Percentiles rank a stretch among this genome's conserved stretches.
These are phyloP conservation scores for Aspergillus sergii DNA, from an alignment of 2,329 filamentous ascomycete genomes.

Conservation along the genomic window DNA sequence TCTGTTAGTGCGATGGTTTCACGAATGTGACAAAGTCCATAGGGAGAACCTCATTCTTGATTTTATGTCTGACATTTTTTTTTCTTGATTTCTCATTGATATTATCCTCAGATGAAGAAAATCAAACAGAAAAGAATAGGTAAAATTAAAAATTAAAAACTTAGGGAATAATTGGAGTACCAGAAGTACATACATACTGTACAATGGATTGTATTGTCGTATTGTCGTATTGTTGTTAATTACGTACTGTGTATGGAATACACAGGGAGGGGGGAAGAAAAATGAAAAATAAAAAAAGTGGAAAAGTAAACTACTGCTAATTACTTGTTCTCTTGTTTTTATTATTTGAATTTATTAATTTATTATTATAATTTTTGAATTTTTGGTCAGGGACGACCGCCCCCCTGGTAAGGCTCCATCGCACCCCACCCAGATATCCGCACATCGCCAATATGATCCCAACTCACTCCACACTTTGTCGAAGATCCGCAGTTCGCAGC, in stretches of 20 bases:
- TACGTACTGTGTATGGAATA: background rate
- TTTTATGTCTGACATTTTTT: background rate
- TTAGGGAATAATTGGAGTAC: background rate
- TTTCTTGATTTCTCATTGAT: background rate
- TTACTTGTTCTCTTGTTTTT: background rate
- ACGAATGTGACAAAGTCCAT: background rate
- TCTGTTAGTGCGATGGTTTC: background rate
- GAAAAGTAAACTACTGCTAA: background rate
- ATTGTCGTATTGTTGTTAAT: background rate
- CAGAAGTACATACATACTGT: background rate
- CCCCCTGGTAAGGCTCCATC: slow-evolving; percentile 28
- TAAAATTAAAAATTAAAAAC: background rate
- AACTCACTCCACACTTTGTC: slow-evolving; percentile 30
- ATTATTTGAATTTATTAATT: slow-evolving; percentile 3
- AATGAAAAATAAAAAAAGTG: background rate
- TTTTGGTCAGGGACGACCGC: slow-evolving; percentile 20
- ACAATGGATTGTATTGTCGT: background rate
- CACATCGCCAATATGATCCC: slow-evolving; percentile 28
- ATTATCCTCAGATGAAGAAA: background rate
- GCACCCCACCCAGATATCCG: slow-evolving; percentile 27
- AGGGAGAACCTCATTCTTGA: background rate
- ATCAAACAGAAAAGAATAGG: background rate
- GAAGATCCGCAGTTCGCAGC: slow-evolving; percentile 35
- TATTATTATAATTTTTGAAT: slow-evolving; percentile 5
- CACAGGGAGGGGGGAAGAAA: background rate